Evolutionary conservation across 2,329 filamentous ascomycete species (phyloP).

Genomic region (Ophiocordyceps camponoti-leonardi): DNA sequence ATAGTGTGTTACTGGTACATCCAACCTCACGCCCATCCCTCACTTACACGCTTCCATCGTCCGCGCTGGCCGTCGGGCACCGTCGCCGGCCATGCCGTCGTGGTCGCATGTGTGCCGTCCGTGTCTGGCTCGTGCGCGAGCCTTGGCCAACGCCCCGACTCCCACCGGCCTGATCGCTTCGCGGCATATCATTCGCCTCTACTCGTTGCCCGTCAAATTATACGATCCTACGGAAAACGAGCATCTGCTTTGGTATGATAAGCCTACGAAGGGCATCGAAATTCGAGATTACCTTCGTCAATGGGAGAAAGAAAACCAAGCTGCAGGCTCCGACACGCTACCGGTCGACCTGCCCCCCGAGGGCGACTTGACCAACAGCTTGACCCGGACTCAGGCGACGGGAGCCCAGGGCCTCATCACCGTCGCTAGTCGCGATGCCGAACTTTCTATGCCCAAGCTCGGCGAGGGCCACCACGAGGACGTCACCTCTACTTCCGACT

Average conservation of each 20-base stretch:
- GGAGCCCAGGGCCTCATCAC: slow-evolving; percentile 13
- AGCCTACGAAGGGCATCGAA: neutral
- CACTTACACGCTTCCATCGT: too few species aligned
- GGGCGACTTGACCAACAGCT: slow-evolving; percentile 12
- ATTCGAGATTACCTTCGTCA: slow-evolving; percentile 11
- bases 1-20: too few species aligned
- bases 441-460: neutral
- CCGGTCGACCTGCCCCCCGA: slow-evolving; percentile 10
- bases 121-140: neutral
- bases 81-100: neutral
- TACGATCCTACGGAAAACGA: neutral
- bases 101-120: neutral
- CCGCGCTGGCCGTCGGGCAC: neutral
- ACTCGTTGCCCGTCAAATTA: neutral
- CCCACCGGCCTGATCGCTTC: neutral
- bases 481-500: slow-evolving; percentile 9
- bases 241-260: neutral
- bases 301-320: slow-evolving; percentile 22
- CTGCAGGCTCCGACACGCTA: slow-evolving; percentile 6
- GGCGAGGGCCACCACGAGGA: slow-evolving; percentile 10
- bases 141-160: neutral
- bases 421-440: neutral
- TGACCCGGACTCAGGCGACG: slow-evolving; percentile 16
- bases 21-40: too few species aligned
- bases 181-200: neutral